phyloP scores from a whole-genome alignment of 2,329 filamentous ascomycete species.

The Penicillium sp. region DNA sequence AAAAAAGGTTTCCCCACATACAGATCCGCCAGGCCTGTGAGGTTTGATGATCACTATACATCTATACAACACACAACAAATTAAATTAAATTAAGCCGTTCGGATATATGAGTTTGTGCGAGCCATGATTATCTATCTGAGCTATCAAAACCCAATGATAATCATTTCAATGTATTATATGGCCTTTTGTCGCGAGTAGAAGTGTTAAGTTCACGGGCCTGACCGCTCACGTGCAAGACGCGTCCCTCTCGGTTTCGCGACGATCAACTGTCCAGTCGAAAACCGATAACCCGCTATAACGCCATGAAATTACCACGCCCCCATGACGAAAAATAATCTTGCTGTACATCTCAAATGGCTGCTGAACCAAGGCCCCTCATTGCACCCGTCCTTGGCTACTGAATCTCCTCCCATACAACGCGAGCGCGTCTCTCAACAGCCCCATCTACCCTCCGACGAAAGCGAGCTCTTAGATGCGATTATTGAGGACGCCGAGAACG shows the following conservation, averaged over 20 bases:
- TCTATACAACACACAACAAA: neutral
- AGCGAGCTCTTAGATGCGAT: constrained; percentile 19
- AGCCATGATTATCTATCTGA: neutral
- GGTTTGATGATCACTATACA: neutral
- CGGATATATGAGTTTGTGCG: neutral
- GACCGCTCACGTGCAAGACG: constrained; percentile 29
- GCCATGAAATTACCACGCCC: constrained; percentile 34
- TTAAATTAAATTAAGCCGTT: no score
- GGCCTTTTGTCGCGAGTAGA: neutral
- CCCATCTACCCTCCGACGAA: constrained; percentile 19
- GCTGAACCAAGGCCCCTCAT: constrained; percentile 39
- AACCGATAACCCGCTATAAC: constrained; percentile 10
- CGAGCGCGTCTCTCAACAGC: constrained; percentile 19
- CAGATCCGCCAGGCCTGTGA: neutral
- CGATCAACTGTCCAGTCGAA: neutral
- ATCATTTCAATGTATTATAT: neutral
- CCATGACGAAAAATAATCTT: constrained; percentile 53
- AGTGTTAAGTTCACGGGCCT: neutral
- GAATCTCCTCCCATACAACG: constrained; percentile 23
- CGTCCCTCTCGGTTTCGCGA: constrained; percentile 19
- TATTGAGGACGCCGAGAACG: constrained; percentile 27
- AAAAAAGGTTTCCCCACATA: constrained; percentile 25
- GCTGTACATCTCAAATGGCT: constrained; percentile 49
- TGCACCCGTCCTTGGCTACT: constrained; percentile 31
- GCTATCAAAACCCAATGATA: neutral